phyloP scores from a whole-genome alignment of 768 basidiomycete species.

The Mycena chlorophos region DNA sequence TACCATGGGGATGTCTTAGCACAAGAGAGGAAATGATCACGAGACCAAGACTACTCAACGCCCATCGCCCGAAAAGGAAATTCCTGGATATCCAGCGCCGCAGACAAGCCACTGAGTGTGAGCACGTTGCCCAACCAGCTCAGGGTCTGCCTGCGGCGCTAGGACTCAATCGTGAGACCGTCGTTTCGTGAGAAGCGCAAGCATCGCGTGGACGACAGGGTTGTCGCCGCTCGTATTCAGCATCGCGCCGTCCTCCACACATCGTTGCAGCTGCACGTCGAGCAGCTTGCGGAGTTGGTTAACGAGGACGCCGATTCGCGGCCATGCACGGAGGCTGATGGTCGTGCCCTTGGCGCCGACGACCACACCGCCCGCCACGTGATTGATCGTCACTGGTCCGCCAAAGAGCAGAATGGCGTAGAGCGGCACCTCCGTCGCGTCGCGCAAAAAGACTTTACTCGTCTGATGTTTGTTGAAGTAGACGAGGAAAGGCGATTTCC shows the following conservation, averaged over 20 bases:
- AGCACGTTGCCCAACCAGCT: neutral
- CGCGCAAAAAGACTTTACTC: constrained; percentile 80
- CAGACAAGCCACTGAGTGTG: neutral
- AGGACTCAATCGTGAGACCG: constrained; percentile 18
- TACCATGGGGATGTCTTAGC: neutral
- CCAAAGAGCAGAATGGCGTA: constrained; percentile 86
- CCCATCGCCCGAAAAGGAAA: too few relatives aligned
- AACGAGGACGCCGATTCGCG: constrained; percentile 87
- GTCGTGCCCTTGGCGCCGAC: constrained; percentile 52
- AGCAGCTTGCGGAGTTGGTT: constrained; percentile 80
- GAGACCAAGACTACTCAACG: neutral
- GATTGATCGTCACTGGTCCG: constrained; percentile 74
- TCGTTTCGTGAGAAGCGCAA: constrained; percentile 27
- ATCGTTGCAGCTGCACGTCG: constrained; percentile 57
- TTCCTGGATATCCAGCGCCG: too few relatives aligned
- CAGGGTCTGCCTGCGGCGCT: neutral
- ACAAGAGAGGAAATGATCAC: neutral
- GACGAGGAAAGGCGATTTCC: constrained; percentile 77
- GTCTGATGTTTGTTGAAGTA: constrained; percentile 86
- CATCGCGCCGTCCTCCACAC: constrained; percentile 52
- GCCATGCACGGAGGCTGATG: constrained; percentile 76
- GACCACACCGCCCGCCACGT: constrained; percentile 75
- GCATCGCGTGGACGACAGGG: constrained; percentile 40
- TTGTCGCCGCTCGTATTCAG: constrained; percentile 44
- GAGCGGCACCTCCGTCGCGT: constrained; percentile 91